Evolutionary conservation across 768 basidiomycete species (phyloP).

Genomic region (Termitomyces sp.): DNA sequence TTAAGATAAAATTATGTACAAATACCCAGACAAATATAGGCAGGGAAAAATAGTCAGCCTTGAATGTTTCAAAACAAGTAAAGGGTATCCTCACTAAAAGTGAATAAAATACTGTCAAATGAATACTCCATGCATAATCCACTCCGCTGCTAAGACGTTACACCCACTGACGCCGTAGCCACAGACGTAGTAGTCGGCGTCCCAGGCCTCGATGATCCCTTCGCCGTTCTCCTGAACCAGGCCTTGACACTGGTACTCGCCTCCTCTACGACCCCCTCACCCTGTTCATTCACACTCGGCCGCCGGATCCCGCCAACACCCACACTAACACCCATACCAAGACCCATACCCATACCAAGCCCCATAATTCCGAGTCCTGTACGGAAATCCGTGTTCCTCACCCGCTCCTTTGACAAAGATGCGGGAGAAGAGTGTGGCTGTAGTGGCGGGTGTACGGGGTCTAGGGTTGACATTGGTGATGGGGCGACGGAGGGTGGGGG

Average conservation of each 20-base stretch:
- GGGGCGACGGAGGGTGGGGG: neutral
- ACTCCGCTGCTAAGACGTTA: neutral
- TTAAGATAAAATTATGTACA: neutral
- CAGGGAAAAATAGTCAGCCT: neutral
- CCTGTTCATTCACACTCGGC: neutral
- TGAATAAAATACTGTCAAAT: neutral
- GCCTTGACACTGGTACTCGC: conserved; percentile 12
- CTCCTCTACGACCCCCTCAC: neutral
- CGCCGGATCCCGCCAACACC: conserved; percentile 7
- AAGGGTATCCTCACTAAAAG: neutral
- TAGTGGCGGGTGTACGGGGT: neutral
- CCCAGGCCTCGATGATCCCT: conserved; percentile 12
- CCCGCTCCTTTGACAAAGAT: neutral
- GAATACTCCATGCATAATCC: neutral
- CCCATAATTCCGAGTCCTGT: conserved; percentile 20
- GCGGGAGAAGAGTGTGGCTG: neutral
- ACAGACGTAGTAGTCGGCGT: conserved; percentile 6
- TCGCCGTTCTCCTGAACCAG: conserved; percentile 14
- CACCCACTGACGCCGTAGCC: no score
- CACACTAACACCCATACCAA: conserved; percentile 17
- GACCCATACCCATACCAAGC: conserved; percentile 18
- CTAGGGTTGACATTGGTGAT: neutral
- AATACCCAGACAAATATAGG: neutral
- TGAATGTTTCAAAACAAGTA: neutral
- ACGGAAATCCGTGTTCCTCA: conserved; percentile 11